A percentile compares a stretch with the other conserved stretches of the same genome.
Conservation (phyloP, 257 asterid genomes). For the Echites panduratus region DNA sequence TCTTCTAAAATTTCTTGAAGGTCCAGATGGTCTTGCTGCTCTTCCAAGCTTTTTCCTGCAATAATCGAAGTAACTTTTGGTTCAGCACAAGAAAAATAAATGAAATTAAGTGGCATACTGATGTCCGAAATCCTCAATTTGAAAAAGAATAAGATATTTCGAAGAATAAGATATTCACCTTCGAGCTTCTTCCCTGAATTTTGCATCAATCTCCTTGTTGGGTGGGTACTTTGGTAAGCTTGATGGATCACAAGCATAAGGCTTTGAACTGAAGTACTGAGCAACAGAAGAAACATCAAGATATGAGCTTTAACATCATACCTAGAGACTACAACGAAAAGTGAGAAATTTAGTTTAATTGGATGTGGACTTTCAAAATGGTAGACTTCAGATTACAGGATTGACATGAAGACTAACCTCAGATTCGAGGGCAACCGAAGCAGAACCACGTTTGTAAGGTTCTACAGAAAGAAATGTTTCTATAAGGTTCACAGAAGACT, state of each 20-base stretch:
- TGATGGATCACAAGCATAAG: constrained; percentile 78
- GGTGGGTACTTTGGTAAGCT: constrained; percentile 86
- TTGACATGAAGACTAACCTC: constrained; percentile 37
- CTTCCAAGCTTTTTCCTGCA: constrained; percentile 53
- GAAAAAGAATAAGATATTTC: constrained; percentile 3
- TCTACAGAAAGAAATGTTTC: constrained; percentile 69
- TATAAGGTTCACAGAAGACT: constrained; percentile 54
- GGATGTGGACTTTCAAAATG: neutral
- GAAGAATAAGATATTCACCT: too few species aligned
- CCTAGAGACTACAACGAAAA: neutral
- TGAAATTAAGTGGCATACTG: too few species aligned
- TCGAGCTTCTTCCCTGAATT: constrained; percentile 63
- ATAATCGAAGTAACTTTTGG: neutral
- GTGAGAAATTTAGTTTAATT: neutral
- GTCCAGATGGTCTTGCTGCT: constrained; percentile 29
- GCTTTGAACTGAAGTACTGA: constrained; percentile 68
- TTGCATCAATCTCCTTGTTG: constrained; percentile 94
- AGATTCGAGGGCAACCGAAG: constrained; percentile 60
- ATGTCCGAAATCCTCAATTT: neutral
- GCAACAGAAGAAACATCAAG: neutral
- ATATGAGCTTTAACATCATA: neutral
- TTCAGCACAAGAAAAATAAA: neutral
- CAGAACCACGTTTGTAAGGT: constrained; percentile 69
- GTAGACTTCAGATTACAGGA: neutral
- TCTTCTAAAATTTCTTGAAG: constrained; percentile 51